Conservation (phyloP, 208 protist species). For the Leishmania gerbilli region DNA sequence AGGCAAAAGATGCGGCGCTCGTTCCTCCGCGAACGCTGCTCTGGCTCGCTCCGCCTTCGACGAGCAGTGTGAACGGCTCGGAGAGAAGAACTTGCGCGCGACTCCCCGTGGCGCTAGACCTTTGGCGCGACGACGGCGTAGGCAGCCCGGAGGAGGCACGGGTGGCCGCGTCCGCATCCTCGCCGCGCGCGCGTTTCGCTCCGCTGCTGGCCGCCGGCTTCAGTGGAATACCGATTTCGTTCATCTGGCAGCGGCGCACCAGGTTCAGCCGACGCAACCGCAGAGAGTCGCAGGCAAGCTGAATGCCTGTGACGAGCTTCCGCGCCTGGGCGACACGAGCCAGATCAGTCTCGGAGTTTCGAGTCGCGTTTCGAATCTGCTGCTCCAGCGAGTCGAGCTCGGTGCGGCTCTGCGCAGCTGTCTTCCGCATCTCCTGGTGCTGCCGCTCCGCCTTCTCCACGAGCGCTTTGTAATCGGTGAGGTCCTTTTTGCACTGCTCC, state of each 20-base stretch:
- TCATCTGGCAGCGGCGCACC: slow-evolving; percentile 85
- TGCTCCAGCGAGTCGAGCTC: slow-evolving; percentile 66
- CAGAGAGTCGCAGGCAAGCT: slow-evolving; percentile 84
- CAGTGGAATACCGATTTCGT: slow-evolving; percentile 80
- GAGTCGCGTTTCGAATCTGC: slow-evolving; percentile 53
- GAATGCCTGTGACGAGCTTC: slow-evolving; percentile 62
- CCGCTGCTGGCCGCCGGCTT: slow-evolving; percentile 39
- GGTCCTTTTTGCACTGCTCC: slow-evolving; percentile 61
- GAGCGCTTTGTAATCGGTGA: slow-evolving; percentile 52
- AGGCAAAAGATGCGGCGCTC: not conserved
- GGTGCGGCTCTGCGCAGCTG: slow-evolving; percentile 37
- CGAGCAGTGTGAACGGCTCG: slow-evolving; percentile 67
- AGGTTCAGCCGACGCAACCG: slow-evolving; percentile 75
- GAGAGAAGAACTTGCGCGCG: slow-evolving; percentile 29
- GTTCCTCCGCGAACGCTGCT: slow-evolving; percentile 7
- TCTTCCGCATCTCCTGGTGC: slow-evolving; percentile 35
- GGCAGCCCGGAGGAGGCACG: not conserved
- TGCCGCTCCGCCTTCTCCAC: slow-evolving; percentile 59
- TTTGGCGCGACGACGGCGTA: not conserved
- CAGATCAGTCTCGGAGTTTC: slow-evolving; percentile 61
- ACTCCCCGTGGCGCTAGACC: not conserved
- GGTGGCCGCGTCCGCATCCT: slow-evolving; percentile 17
- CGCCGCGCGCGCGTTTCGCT: slow-evolving; percentile 47
- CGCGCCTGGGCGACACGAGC: slow-evolving; percentile 58
- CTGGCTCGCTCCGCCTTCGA: slow-evolving; percentile 11